Evolutionary conservation across 495 filamentous ascomycete genomes (phyloP), one percentile per base, ranked within the genome.

Genomic region (Hypoxylon lenormandii): DNA sequence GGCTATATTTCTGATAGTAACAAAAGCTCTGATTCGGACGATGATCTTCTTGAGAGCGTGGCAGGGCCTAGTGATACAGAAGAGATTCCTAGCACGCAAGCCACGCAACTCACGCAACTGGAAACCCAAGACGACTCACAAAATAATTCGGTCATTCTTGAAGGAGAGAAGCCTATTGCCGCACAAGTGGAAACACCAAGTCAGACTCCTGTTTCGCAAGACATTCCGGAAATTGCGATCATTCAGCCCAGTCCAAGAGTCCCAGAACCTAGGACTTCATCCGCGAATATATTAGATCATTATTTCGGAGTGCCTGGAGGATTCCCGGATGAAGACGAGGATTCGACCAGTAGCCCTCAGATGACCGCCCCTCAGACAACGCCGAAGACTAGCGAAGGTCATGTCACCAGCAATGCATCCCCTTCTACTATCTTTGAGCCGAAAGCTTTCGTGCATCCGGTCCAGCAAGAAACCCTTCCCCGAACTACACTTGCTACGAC

Each of bases 1-100:
- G 81, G 84, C 8, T 86, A 86, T 72, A 70, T 78, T 28, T 85
- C 83, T 46, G 85, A 88, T 60, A 82, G 79, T 37, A 60, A 58
- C 3, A 47, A 21, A 15, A 62, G 63, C 37, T 72, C 73, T 4
- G 72, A 76, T 49, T 60, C 57, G 15, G 74, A 79, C 54, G 72
- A 67, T 28, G 60, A 70, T 37, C 51, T 69, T 7, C 49, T 71
- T 2, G 42, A 67, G 7, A 65, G 37, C 48, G 11, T 47, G 4
- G 46, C 57, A 69, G 56, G 60, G 23, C 40, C 53, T 8, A 68
- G 66, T 36, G 62, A 61, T 54, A 33, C 64, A 10, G 64, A 64
- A 4, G 21, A 64, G 1, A 54, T 80, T 28, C 79, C 78, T 2
- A 66, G 61, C 56, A 68, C 63, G 18, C 68, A 70, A 18, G 12